Percentiles rank a stretch among this genome's conserved stretches.
Conservation (phyloP, 495 filamentous ascomycete genomes). For the Gamarada debralockiae region DNA sequence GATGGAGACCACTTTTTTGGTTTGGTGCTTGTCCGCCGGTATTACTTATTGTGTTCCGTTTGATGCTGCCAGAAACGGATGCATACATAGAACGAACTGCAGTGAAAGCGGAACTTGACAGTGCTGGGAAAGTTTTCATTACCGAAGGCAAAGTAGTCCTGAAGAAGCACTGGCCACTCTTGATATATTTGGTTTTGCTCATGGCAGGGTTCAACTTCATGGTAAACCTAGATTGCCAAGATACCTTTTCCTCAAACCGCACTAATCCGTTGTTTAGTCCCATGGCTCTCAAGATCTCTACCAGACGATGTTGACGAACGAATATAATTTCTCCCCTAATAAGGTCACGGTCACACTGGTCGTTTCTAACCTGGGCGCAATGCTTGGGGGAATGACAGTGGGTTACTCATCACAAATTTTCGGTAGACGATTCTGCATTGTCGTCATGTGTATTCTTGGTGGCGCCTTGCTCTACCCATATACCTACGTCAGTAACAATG, state of each 20-base stretch:
- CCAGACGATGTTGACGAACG: constrained; percentile 37
- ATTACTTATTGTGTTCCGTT: constrained; percentile 28
- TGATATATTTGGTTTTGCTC: constrained; percentile 40
- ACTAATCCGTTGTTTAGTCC: constrained; percentile 12
- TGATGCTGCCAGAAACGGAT: constrained; percentile 28
- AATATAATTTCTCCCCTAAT: constrained; percentile 29
- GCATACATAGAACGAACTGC: constrained; percentile 16
- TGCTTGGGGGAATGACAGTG: constrained; percentile 64
- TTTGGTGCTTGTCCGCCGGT: constrained; percentile 31
- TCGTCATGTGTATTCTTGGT: constrained; percentile 54
- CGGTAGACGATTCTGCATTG: constrained; percentile 64
- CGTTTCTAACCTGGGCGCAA: constrained; percentile 28
- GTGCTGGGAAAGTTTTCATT: background rate
- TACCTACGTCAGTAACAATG: constrained; percentile 54
- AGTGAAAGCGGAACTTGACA: background rate
- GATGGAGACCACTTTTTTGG: constrained; percentile 33
- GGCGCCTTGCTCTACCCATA: constrained; percentile 64
- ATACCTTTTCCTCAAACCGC: background rate
- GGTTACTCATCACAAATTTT: constrained; percentile 71
- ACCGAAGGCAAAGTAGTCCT: constrained; percentile 1
- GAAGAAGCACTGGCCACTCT: constrained; percentile 36
- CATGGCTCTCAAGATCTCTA: constrained; percentile 45
- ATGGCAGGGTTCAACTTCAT: constrained; percentile 40
- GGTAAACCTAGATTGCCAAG: constrained; percentile 2
- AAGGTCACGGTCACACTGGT: constrained; percentile 35